Percentiles rank a stretch among this genome's conserved stretches.
phyloP scores from a whole-genome alignment of 495 filamentous ascomycete species.

The Staphylotrichum tortipilum region DNA sequence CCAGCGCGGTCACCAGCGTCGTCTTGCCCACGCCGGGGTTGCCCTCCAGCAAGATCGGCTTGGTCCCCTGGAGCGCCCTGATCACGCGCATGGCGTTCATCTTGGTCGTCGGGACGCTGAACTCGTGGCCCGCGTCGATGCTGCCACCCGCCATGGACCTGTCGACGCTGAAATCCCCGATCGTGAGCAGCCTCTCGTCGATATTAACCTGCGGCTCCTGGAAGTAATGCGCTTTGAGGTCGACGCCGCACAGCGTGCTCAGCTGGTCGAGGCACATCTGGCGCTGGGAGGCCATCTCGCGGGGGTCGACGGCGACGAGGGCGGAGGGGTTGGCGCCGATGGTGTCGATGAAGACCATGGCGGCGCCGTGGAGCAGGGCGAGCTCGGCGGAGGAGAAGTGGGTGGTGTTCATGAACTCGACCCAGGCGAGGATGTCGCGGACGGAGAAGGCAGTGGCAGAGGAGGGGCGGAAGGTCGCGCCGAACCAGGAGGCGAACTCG shows the following conservation, averaged over 20 bases:
- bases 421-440: constrained; percentile 85
- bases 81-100: constrained; percentile 83
- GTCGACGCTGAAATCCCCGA: constrained; percentile 66
- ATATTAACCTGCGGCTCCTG: constrained; percentile 39
- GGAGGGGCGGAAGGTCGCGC: constrained; percentile 62
- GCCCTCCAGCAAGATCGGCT: constrained; percentile 89
- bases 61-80: constrained; percentile 78
- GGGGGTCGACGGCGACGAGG: constrained; percentile 57
- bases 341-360: constrained; percentile 92
- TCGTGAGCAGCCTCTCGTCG: constrained; percentile 40
- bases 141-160: constrained; percentile 35
- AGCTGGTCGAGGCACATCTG: constrained; percentile 64
- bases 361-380: constrained; percentile 72
- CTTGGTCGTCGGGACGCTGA: constrained; percentile 82
- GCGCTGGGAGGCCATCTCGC: constrained; percentile 52
- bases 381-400: constrained; percentile 30
- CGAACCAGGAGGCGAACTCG: constrained; percentile 88
- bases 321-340: constrained; percentile 90
- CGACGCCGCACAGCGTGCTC: constrained; percentile 51
- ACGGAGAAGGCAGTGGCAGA: constrained; percentile 70
- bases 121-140: constrained; percentile 58
- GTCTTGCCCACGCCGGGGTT: constrained; percentile 98
- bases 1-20: constrained; percentile 76
- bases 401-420: constrained; percentile 77
- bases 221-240: constrained; percentile 56